Conservation (phyloP, 768 basidiomycete species). For the Xerocomellus intermedius region DNA sequence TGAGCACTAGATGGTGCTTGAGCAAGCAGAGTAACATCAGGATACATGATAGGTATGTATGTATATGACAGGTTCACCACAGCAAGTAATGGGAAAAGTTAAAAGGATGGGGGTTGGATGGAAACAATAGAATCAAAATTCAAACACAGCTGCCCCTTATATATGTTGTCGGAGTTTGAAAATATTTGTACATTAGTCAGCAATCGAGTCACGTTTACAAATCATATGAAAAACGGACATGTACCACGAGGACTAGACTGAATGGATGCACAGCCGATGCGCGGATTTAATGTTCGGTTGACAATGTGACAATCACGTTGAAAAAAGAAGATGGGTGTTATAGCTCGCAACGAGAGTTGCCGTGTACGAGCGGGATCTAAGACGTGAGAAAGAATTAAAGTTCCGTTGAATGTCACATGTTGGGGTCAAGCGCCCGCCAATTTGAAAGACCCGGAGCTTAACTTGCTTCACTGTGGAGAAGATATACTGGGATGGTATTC, state of each 20-base stretch:
- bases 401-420: conserved; percentile 5
- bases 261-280: not conserved
- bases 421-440: conserved; percentile 8
- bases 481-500: not conserved
- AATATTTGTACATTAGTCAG: not conserved
- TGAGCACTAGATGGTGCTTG: not conserved
- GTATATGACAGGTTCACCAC: not conserved
- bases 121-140: not conserved
- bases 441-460: conserved; percentile 24
- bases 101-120: not conserved
- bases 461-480: not conserved
- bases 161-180: conserved; percentile 20
- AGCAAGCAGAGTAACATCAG: not conserved
- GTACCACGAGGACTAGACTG: not conserved
- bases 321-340: not conserved
- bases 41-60: conserved; percentile 8
- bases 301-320: not conserved
- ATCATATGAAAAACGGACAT: not conserved
- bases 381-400: conserved; percentile 17
- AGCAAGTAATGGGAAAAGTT: not conserved
- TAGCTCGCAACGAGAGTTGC: no score
- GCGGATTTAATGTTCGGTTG: no score
- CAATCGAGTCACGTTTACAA: not conserved
- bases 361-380: not conserved
- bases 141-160: conserved; percentile 4